These are phyloP conservation scores for Lippia alba DNA, from an alignment of 305 asterid genomes.

Conservation along the genomic window DNA sequence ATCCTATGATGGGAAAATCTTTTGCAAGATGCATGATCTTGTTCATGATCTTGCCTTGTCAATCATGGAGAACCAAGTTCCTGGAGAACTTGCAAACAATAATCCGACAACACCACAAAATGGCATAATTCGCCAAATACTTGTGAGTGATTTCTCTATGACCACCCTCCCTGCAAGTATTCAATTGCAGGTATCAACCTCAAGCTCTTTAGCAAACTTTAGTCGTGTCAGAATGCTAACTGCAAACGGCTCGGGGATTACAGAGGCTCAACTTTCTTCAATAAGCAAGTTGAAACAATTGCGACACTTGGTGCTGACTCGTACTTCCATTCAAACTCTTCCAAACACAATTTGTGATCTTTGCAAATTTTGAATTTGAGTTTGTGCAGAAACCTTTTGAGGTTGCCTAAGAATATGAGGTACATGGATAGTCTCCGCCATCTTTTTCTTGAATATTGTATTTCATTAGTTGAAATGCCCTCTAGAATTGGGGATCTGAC, in stretches of 20 bases:
- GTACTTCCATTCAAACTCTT: constrained; percentile 18
- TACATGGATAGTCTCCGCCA: not conserved
- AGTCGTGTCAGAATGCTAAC: constrained; percentile 35
- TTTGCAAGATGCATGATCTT: too few species aligned
- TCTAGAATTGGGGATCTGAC: not conserved
- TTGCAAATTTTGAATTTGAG: constrained; percentile 33
- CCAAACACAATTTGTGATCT: constrained; percentile 38
- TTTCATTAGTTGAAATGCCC: constrained; percentile 21
- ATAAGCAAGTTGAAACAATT: too few species aligned
- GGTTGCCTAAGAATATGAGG: constrained; percentile 28
- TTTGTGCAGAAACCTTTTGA: not conserved
- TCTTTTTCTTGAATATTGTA: constrained; percentile 1
- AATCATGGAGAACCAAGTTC: constrained; percentile 29
- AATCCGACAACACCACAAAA: not conserved
- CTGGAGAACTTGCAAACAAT: not conserved
- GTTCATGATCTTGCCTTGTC: too few species aligned
- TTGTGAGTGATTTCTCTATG: not conserved
- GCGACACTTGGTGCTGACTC: constrained; percentile 27
- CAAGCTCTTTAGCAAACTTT: not conserved
- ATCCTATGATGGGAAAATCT: too few species aligned
- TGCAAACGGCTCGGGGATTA: constrained; percentile 23
- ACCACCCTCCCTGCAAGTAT: constrained; percentile 19
- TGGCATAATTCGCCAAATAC: constrained; percentile 28
- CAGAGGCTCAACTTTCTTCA: too few species aligned
- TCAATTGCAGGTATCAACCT: not conserved